Conservation (phyloP, 2,329 filamentous ascomycete genomes). For the Gaeumannomyces sp. region DNA sequence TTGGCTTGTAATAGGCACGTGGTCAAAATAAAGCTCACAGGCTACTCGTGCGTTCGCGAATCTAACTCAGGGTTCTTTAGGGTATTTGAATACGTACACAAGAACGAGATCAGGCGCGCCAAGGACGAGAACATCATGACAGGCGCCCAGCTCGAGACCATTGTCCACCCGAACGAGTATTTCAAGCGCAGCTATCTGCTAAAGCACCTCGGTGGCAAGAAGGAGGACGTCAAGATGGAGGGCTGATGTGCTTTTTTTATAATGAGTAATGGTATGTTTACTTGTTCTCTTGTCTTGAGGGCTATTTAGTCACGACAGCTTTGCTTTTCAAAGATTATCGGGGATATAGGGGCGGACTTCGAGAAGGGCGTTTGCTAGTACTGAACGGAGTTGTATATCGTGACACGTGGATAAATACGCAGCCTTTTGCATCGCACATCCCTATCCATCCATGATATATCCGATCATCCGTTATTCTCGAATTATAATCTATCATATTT, state of each 20-base stretch:
- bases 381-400: too few relatives aligned
- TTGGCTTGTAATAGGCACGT: conserved; percentile 85
- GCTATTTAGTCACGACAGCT: too few relatives aligned
- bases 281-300: too few relatives aligned
- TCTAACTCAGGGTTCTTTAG: conserved; percentile 27
- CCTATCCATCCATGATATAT: too few relatives aligned
- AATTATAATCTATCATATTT: too few relatives aligned
- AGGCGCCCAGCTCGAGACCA: conserved; percentile 78
- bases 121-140: conserved; percentile 69
- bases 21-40: background rate
- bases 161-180: conserved; percentile 95
- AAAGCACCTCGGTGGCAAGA: conserved; percentile 63
- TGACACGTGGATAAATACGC: too few relatives aligned
- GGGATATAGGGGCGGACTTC: too few relatives aligned
- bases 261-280: background rate
- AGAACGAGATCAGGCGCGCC: conserved; percentile 67
- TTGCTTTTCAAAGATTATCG: too few relatives aligned
- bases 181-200: conserved; percentile 91
- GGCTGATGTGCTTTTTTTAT: conserved; percentile 29
- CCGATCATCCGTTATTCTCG: too few relatives aligned
- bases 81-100: conserved; percentile 86
- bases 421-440: too few relatives aligned
- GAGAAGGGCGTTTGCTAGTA: too few relatives aligned
- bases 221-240: conserved; percentile 52
- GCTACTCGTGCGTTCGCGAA: background rate